A percentile compares a stretch with the other conserved stretches of the same genome.
Conservation (phyloP, 208 protist species). For the Trypanosoma boissoni region DNA sequence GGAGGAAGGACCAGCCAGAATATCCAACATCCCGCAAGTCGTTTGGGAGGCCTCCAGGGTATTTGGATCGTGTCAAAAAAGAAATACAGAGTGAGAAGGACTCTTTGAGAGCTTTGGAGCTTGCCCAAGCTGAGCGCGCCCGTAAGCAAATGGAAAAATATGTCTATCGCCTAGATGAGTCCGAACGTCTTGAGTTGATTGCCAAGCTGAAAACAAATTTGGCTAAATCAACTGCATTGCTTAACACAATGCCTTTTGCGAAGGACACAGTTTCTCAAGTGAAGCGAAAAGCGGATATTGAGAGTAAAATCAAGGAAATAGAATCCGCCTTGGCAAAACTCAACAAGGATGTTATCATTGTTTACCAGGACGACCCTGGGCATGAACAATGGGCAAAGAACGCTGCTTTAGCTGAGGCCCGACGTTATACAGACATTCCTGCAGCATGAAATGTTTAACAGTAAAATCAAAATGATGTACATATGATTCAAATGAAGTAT, state of each 20-base stretch:
- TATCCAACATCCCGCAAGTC: slow-evolving; percentile 62
- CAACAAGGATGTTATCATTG: slow-evolving; percentile 80
- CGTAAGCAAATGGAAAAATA: slow-evolving; percentile 42
- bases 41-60: slow-evolving; percentile 84
- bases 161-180: slow-evolving; percentile 72
- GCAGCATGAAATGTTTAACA: slow-evolving; percentile 13
- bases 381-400: slow-evolving; percentile 73
- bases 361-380: slow-evolving; percentile 86
- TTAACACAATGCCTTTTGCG: slow-evolving; percentile 86
- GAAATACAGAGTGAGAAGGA: slow-evolving; percentile 82
- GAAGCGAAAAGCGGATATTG: slow-evolving; percentile 61
- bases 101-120: slow-evolving; percentile 67
- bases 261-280: slow-evolving; percentile 69
- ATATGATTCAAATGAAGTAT: slow-evolving; percentile 1
- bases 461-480: slow-evolving; percentile 13
- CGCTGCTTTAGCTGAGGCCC: slow-evolving; percentile 69
- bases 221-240: slow-evolving; percentile 47
- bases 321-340: slow-evolving; percentile 77
- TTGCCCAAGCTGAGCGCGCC: slow-evolving; percentile 38
- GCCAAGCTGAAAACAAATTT: slow-evolving; percentile 63
- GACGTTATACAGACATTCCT: slow-evolving; percentile 16
- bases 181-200: slow-evolving; percentile 74
- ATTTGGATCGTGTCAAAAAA: slow-evolving; percentile 86
- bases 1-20: slow-evolving; percentile 55
- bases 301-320: slow-evolving; percentile 72